Percentiles rank a stretch among this genome's conserved stretches.
Evolutionary conservation across 768 basidiomycete genomes (phyloP).

Genomic region (Royoungia palumana): DNA sequence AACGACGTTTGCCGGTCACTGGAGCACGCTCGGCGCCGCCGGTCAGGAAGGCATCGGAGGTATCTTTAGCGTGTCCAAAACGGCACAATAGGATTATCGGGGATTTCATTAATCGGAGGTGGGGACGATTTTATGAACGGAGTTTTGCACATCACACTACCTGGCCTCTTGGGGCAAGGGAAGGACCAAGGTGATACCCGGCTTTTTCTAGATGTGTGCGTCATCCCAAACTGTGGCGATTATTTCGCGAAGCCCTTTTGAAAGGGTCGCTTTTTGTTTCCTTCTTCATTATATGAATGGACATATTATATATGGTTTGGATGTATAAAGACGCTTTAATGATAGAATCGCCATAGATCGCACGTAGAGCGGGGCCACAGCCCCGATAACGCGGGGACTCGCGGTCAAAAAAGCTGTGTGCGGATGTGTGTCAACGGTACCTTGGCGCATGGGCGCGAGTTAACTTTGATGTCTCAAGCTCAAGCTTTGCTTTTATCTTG

Average conservation of each 20-base stretch:
- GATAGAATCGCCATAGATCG: conserved; percentile 1
- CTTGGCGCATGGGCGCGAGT: conserved; percentile 1
- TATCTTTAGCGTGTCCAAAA: conserved; percentile 57
- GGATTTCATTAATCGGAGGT: conserved; percentile 17
- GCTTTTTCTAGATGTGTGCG: conserved; percentile 1
- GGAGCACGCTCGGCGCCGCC: conserved; percentile 39
- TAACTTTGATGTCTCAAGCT: conserved; percentile 16
- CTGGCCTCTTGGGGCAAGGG: background rate
- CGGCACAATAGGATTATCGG: conserved; percentile 26
- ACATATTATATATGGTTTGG: too few relatives aligned
- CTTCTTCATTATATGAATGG: conserved; percentile 3
- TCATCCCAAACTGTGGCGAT: conserved; percentile 25
- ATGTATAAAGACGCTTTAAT: too few relatives aligned
- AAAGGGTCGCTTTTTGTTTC: background rate
- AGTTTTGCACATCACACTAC: conserved; percentile 9
- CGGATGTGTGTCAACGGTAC: too few relatives aligned
- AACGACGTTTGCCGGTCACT: conserved; percentile 50
- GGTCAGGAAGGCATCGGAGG: conserved; percentile 41
- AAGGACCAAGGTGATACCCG: background rate
- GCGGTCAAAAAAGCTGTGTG: conserved; percentile 8
- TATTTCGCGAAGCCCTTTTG: conserved; percentile 12
- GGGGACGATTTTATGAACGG: conserved; percentile 26
- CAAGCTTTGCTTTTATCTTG: too few relatives aligned
- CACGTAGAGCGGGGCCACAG: conserved; percentile 12
- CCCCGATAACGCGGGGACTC: background rate